These are phyloP conservation scores for Pelargonium citronellum DNA, from an alignment of 441 rosid genomes.

Conservation along the genomic window DNA sequence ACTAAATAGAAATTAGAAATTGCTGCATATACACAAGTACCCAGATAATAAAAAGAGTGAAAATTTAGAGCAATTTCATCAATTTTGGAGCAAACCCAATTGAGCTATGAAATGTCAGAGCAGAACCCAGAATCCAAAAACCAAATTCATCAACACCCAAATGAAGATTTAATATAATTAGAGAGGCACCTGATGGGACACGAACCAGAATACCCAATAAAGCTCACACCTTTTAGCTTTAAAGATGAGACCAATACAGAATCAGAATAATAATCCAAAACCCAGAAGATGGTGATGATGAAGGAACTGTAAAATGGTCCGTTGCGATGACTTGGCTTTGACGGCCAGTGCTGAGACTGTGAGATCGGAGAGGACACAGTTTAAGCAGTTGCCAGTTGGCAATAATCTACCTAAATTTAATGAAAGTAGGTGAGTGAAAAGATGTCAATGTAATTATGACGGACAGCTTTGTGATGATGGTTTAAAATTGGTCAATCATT, in stretches of 20 bases:
- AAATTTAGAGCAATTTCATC: background rate
- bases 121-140: slow-evolving; percentile 4
- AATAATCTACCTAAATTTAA: too few species aligned
- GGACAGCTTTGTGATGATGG: too few species aligned
- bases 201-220: background rate
- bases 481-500: too few species aligned
- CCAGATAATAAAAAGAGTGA: background rate
- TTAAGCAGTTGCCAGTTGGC: background rate
- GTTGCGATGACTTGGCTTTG: background rate
- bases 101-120: background rate
- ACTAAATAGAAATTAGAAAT: too few species aligned
- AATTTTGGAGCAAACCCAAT: background rate
- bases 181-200: background rate
- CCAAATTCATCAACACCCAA: slow-evolving; percentile 6
- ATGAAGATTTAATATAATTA: background rate
- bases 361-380: background rate
- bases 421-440: too few species aligned
- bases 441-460: too few species aligned
- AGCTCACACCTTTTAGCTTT: slow-evolving; percentile 3
- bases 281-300: too few species aligned
- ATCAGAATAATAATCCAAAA: background rate
- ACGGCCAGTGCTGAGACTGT: background rate
- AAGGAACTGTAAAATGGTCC: slow-evolving; percentile 1
- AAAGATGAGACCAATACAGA: background rate
- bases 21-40: background rate